Percentiles rank a stretch among this genome's conserved stretches.
Evolutionary conservation across 2,329 filamentous ascomycete genomes (phyloP).

Genomic region (Pseudopithomyces chartarum): DNA sequence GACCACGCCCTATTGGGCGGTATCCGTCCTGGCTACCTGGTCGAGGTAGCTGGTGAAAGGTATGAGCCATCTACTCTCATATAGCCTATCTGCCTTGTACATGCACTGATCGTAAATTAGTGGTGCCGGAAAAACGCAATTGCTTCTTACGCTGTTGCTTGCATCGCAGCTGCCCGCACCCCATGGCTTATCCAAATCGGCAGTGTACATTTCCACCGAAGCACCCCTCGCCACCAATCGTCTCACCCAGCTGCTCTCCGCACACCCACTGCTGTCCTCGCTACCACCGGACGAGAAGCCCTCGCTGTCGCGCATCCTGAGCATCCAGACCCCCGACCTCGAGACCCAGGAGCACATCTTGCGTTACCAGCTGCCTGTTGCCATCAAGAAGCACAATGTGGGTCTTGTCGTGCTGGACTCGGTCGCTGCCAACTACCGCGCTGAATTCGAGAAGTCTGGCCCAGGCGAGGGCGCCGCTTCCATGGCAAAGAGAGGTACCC

Average conservation of each 20-base stretch:
- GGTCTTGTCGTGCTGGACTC: conserved; percentile 88
- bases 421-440: conserved; percentile 93
- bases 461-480: conserved; percentile 43
- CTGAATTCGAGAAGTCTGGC: conserved; percentile 73
- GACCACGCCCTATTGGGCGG: conserved; percentile 78
- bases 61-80: conserved; percentile 10
- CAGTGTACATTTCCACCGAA: conserved; percentile 94
- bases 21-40: conserved; percentile 78
- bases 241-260: conserved; percentile 75
- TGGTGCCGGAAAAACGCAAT: conserved; percentile 92
- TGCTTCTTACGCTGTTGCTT: conserved; percentile 83
- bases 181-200: conserved; percentile 70
- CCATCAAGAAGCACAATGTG: conserved; percentile 74
- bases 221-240: conserved; percentile 80
- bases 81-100: background rate
- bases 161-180: conserved; percentile 80
- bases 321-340: conserved; percentile 83
- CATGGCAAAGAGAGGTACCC: conserved; percentile 75
- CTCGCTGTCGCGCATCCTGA: conserved; percentile 76
- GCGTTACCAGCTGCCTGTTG: conserved; percentile 87
- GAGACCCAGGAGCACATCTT: conserved; percentile 96
- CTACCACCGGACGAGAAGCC: conserved; percentile 55
- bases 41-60: conserved; percentile 92
- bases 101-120: conserved; percentile 49
- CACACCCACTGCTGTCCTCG: conserved; percentile 64